These are phyloP conservation scores for Paragyromitra xinjiangensis DNA, from an alignment of 495 filamentous ascomycete species.

Conservation along the genomic window DNA sequence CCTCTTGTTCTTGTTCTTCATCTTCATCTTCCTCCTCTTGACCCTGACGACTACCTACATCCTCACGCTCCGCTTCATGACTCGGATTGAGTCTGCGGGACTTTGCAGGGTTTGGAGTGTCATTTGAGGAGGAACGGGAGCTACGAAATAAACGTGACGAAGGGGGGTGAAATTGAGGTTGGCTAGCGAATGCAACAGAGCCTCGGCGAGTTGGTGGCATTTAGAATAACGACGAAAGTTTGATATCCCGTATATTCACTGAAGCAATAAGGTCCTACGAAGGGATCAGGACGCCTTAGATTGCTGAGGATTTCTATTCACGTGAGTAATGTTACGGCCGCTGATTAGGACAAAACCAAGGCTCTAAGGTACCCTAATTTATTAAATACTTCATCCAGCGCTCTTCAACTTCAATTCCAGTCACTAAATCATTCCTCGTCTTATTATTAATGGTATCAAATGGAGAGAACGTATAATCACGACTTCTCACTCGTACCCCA, in stretches of 20 bases:
- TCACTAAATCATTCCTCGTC: background rate
- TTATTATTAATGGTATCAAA: background rate
- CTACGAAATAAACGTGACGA: constrained; percentile 14
- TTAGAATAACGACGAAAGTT: background rate
- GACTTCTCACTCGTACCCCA: constrained; percentile 16
- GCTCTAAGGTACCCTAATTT: background rate
- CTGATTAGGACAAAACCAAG: background rate
- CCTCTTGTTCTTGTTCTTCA: constrained; percentile 66
- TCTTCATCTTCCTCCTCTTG: constrained; percentile 64
- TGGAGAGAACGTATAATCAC: background rate
- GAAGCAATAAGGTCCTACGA: background rate
- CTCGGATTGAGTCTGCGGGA: constrained; percentile 33
- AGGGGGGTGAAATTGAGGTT: constrained; percentile 10
- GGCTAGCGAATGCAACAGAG: constrained; percentile 43
- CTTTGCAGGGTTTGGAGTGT: constrained; percentile 14
- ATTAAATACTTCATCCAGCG: background rate
- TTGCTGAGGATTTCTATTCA: background rate
- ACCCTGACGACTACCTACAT: background rate
- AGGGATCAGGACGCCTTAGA: too few species aligned
- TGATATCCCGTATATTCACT: background rate
- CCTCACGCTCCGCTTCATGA: background rate
- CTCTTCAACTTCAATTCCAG: background rate
- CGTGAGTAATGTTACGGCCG: background rate
- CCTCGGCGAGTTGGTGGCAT: constrained; percentile 45
- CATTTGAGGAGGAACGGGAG: constrained; percentile 8